These are phyloP conservation scores for Tolypocladium endophyticum DNA, from an alignment of 2,329 filamentous ascomycete species.

Conservation along the genomic window DNA sequence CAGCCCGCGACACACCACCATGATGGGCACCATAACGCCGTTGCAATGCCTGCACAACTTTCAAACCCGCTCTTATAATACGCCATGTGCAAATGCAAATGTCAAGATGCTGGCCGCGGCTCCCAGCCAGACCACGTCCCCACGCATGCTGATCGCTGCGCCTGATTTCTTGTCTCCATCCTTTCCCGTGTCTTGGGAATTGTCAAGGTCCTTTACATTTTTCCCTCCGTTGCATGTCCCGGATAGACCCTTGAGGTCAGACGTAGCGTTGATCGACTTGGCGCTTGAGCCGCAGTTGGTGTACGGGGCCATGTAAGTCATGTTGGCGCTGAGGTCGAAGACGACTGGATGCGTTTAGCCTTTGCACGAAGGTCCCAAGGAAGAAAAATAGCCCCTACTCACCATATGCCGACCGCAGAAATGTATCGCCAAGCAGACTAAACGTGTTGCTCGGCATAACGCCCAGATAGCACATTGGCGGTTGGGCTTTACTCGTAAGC, in stretches of 20 bases:
- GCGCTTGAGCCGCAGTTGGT: slow-evolving; percentile 32
- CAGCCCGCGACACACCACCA: not conserved
- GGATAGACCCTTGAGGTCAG: slow-evolving; percentile 6
- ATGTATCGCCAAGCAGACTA: slow-evolving; percentile 41
- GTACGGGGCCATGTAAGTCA: slow-evolving; percentile 39
- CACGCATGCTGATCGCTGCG: not conserved
- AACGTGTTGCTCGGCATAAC: slow-evolving; percentile 36
- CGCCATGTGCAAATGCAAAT: not conserved
- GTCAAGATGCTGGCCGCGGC: not conserved
- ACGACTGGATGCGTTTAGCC: slow-evolving; percentile 22
- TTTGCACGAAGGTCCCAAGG: not conserved
- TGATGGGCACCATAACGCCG: not conserved
- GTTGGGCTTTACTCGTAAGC: slow-evolving; percentile 6
- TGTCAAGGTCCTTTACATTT: not conserved
- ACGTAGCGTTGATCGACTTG: slow-evolving; percentile 6
- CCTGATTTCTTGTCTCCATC: not conserved
- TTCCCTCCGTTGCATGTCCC: slow-evolving; percentile 7
- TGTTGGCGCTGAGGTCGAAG: slow-evolving; percentile 39
- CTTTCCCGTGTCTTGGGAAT: not conserved
- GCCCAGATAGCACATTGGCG: slow-evolving; percentile 35
- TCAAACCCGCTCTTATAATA: not conserved
- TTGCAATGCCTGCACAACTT: not conserved
- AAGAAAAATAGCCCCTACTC: slow-evolving; percentile 2
- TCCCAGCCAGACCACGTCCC: not conserved
- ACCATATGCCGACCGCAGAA: slow-evolving; percentile 43